Percentiles rank a stretch among this genome's conserved stretches.
phyloP scores from a whole-genome alignment of 192 early-diverging fungal genomes.

The Coemansia sp. region DNA sequence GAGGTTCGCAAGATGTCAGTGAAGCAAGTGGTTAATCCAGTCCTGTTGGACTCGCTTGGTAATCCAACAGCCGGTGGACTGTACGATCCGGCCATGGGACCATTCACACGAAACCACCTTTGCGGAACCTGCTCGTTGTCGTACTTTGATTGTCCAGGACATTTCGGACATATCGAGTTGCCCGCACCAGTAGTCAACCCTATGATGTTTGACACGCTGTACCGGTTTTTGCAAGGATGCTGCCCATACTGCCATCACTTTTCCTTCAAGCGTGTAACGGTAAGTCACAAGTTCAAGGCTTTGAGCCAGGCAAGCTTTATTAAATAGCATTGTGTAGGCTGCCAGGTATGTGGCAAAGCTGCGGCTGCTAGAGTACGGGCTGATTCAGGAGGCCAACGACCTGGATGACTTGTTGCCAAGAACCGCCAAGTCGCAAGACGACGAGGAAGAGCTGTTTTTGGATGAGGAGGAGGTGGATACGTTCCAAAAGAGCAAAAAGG shows the following conservation, averaged over 20 bases:
- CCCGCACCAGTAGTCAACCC: conserved; percentile 87
- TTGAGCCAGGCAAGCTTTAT: not conserved
- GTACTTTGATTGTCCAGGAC: conserved; percentile 85
- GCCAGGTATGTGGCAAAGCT: conserved; percentile 72
- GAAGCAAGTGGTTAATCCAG: conserved; percentile 87
- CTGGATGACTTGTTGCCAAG: conserved; percentile 64
- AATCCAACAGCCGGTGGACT: conserved; percentile 90
- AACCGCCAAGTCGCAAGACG: conserved; percentile 51
- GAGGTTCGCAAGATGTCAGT: conserved; percentile 93
- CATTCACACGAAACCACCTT: conserved; percentile 74
- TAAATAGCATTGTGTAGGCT: conserved; percentile 20
- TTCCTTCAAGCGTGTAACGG: conserved; percentile 47
- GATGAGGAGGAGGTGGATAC: conserved; percentile 1
- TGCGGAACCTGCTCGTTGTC: conserved; percentile 84
- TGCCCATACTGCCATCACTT: conserved; percentile 92
- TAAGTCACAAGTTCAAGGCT: conserved; percentile 13
- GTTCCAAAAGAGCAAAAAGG: conserved; percentile 7
- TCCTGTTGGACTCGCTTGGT: conserved; percentile 81
- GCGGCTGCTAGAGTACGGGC: conserved; percentile 78
- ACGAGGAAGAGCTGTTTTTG: conserved; percentile 26
- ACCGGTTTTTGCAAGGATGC: conserved; percentile 76
- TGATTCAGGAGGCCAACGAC: conserved; percentile 79
- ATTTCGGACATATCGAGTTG: conserved; percentile 96
- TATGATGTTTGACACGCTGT: conserved; percentile 90
- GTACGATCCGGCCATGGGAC: conserved; percentile 93